Evolutionary conservation across 768 basidiomycete genomes (phyloP).

Genomic region (Phylloporus sp.): DNA sequence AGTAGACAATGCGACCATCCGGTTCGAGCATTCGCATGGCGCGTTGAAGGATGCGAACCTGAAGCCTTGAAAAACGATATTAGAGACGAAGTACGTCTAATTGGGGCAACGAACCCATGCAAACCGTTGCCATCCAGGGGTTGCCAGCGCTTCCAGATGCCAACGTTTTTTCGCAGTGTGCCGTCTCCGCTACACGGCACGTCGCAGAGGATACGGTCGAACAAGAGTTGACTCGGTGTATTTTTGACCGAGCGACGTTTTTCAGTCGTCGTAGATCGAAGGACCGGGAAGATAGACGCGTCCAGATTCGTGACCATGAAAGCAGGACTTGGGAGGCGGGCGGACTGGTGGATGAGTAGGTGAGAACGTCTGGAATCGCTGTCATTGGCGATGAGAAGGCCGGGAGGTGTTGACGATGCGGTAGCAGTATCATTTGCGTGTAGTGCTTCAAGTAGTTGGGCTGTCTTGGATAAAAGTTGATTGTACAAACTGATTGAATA

Average conservation of each 20-base stretch:
- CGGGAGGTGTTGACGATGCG: constrained; percentile 66
- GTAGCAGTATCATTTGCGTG: constrained; percentile 71
- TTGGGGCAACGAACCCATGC: constrained; percentile 56
- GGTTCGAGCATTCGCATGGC: constrained; percentile 82
- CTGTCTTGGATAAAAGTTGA: constrained; percentile 50
- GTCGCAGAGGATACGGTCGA: constrained; percentile 93
- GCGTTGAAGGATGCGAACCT: constrained; percentile 86
- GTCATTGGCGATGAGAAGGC: constrained; percentile 93
- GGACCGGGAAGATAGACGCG: constrained; percentile 76
- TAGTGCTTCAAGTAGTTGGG: constrained; percentile 92
- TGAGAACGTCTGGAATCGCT: constrained; percentile 91
- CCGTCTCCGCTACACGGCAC: constrained; percentile 99
- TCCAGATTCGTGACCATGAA: constrained; percentile 96
- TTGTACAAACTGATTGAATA: not conserved
- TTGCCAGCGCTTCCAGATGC: constrained; percentile 93
- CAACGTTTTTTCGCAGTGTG: constrained; percentile 89
- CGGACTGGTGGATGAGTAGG: constrained; percentile 95
- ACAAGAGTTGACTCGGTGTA: constrained; percentile 54
- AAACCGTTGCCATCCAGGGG: constrained; percentile 86
- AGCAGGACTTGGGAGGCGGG: constrained; percentile 84
- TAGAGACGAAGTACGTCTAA: not conserved
- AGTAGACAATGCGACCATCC: constrained; percentile 92
- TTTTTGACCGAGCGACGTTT: constrained; percentile 33
- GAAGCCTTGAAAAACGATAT: constrained; percentile 53
- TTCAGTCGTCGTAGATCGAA: constrained; percentile 34